Base-by-base conservation (phyloP, 345 rosid species). In the Moringa oleifera region DNA sequence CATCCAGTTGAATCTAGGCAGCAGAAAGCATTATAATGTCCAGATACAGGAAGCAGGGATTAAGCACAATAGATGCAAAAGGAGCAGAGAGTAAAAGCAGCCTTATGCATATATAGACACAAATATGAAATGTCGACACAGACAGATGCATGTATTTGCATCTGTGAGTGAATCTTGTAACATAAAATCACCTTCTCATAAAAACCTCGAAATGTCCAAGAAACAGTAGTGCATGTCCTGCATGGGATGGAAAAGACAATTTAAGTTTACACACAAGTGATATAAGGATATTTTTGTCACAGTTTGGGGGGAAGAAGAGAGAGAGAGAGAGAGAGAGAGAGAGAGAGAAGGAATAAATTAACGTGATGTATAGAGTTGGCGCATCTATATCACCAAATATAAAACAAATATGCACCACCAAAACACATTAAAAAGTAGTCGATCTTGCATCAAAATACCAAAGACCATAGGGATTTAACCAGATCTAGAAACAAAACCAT, bases 141-240 rank as follows among this genome's bases (percentile, higher is more conserved):
- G 8, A 28, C 33, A 2, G 36, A 41, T 51, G 7, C 57, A 3
- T 53, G 19, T 25, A 19, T 52, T n/a, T n/a, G 24, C 49, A 31
- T 22, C 41, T 67, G 37, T 13, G 19, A 4, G 41, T 37, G 19
- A 18, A 61, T 24, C 20, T 24, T 2, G 20, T 41, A 37, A 70
- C 11, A 33, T 20, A n/a, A 67, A 63, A 59, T 72, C 49, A 82
- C 93, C 93, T 86, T 86, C 84, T 86, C 89, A 73, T 86, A 86
- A 62, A 86, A 86, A 57, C 81, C 82, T 23, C 89, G 82, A 68
- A 86, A 86, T 55, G 89, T 86, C 93, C 93, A 86, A 9, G 89
- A 84, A 58, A 86, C 89, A 7, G 89, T 86, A 12, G 89, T 86
- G 64, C 93, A 86, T 51, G 93, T 86, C 75, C 89, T 86, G 82